phyloP scores from a whole-genome alignment of 768 basidiomycete species.

The Tulasnella sp. region DNA sequence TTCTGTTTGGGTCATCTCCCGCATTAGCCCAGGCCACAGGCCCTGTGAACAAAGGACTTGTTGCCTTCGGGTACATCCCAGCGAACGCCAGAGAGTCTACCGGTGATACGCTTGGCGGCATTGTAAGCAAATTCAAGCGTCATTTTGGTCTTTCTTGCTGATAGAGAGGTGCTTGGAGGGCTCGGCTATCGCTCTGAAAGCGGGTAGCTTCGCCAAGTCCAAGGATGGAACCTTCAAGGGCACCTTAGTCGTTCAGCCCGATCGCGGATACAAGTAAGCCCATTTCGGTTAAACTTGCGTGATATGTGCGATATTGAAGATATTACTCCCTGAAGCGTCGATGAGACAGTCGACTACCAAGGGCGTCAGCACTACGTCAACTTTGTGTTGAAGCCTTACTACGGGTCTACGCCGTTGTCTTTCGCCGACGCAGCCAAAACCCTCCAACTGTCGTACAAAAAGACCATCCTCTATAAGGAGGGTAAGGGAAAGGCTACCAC shows the following conservation, averaged over 20 bases:
- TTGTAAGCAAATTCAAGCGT: slow-evolving; percentile 37
- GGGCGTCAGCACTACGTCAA: slow-evolving; percentile 58
- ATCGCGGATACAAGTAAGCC: slow-evolving; percentile 39
- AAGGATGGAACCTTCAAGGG: slow-evolving; percentile 46
- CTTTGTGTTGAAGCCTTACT: slow-evolving; percentile 58
- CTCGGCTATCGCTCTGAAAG: slow-evolving; percentile 56
- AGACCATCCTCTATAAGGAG: slow-evolving; percentile 51
- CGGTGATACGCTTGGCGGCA: slow-evolving; percentile 56
- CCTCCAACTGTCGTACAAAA: slow-evolving; percentile 47
- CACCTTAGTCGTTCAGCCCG: slow-evolving; percentile 52
- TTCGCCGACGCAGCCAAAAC: slow-evolving; percentile 52
- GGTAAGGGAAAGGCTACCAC: slow-evolving; percentile 46
- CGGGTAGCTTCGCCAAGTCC: slow-evolving; percentile 42
- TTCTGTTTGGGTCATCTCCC: neutral
- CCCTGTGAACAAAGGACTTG: slow-evolving; percentile 44
- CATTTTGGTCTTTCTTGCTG: neutral
- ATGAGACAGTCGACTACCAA: slow-evolving; percentile 56
- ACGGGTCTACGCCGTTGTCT: slow-evolving; percentile 42
- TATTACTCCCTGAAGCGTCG: slow-evolving; percentile 26
- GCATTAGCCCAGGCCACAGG: neutral
- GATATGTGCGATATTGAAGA: neutral
- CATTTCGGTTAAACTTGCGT: neutral
- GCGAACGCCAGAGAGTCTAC: slow-evolving; percentile 54
- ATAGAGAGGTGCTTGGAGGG: neutral
- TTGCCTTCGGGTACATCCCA: slow-evolving; percentile 60